A percentile compares a stretch with the other conserved stretches of the same genome.
These are phyloP conservation scores for Musa troglodytarum DNA, from an alignment of 176 grass and related monocot species.

Conservation along the genomic window DNA sequence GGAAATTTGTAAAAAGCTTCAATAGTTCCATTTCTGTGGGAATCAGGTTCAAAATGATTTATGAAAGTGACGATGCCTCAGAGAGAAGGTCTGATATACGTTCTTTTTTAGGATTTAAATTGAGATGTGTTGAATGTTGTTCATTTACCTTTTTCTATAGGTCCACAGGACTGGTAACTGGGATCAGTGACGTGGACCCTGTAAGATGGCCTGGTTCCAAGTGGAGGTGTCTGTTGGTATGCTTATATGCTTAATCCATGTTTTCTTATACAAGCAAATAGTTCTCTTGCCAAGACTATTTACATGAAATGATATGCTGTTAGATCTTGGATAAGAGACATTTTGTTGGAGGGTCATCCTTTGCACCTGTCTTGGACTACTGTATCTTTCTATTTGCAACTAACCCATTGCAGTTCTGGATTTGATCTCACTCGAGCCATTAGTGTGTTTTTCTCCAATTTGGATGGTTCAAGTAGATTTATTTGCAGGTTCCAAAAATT, in stretches of 20 bases:
- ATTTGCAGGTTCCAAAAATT: no score
- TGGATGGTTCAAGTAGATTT: no score
- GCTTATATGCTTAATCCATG: conserved; percentile 3
- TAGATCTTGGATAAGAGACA: neutral
- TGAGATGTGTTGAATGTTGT: conserved; percentile 6
- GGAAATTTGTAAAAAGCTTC: conserved; percentile 72
- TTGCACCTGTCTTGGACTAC: no score
- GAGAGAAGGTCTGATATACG: conserved; percentile 47
- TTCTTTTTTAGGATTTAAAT: conserved; percentile 7
- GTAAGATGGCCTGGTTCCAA: conserved; percentile 79
- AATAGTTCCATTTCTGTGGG: conserved; percentile 52
- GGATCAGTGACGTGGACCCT: conserved; percentile 51
- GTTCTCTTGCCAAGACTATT: neutral
- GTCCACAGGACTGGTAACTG: conserved; percentile 63
- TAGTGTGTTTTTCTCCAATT: no score
- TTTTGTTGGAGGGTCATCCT: neutral
- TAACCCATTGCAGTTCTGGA: no score
- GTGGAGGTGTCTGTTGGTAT: conserved; percentile 86
- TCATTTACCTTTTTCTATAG: conserved; percentile 32
- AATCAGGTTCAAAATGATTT: conserved; percentile 70
- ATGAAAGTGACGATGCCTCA: conserved; percentile 62
- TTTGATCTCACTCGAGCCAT: no score
- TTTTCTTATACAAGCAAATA: neutral
- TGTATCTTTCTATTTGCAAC: no score
- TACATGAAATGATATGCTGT: neutral